phyloP scores from a whole-genome alignment of 192 early-diverging fungal genomes.

The Coemansia reversa region DNA sequence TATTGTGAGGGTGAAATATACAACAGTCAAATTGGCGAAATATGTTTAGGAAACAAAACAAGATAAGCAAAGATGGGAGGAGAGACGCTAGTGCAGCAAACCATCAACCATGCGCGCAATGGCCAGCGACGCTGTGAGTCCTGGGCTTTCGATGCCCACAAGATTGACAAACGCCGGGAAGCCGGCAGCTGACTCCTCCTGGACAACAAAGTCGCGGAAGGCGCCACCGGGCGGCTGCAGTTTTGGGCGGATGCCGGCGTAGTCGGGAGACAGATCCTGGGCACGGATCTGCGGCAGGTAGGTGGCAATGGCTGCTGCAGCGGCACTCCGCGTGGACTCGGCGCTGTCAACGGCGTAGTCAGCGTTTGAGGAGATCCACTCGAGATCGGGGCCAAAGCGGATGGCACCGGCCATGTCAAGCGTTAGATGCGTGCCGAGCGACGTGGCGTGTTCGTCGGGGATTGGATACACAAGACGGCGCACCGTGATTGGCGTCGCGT shows the following conservation, averaged over 20 bases:
- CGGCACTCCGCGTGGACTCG: slow-evolving; percentile 29
- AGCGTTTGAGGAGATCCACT: slow-evolving; percentile 56
- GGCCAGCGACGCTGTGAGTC: slow-evolving; percentile 77
- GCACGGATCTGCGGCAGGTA: slow-evolving; percentile 64
- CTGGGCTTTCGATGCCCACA: slow-evolving; percentile 84
- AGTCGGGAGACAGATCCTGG: slow-evolving; percentile 66
- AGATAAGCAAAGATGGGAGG: background rate
- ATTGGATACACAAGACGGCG: slow-evolving; percentile 76
- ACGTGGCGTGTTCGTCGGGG: slow-evolving; percentile 67
- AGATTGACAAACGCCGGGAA: slow-evolving; percentile 70
- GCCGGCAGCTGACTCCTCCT: slow-evolving; percentile 54
- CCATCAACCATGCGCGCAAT: slow-evolving; percentile 58
- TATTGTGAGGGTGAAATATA: background rate
- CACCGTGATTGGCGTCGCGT: slow-evolving; percentile 28
- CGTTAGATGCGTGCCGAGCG: slow-evolving; percentile 76
- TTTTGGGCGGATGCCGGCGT: slow-evolving; percentile 85
- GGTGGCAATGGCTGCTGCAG: slow-evolving; percentile 57
- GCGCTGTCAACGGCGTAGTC: slow-evolving; percentile 62
- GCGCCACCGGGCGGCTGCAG: slow-evolving; percentile 67
- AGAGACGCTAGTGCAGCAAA: slow-evolving; percentile 14
- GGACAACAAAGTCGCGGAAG: slow-evolving; percentile 77
- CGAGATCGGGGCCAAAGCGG: slow-evolving; percentile 78
- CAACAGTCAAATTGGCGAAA: background rate
- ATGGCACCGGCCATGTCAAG: slow-evolving; percentile 73
- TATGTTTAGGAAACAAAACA: background rate